Base-by-base conservation (phyloP, 805 yeast species). In the Cyberlindnera xishuangbannaensis region DNA sequence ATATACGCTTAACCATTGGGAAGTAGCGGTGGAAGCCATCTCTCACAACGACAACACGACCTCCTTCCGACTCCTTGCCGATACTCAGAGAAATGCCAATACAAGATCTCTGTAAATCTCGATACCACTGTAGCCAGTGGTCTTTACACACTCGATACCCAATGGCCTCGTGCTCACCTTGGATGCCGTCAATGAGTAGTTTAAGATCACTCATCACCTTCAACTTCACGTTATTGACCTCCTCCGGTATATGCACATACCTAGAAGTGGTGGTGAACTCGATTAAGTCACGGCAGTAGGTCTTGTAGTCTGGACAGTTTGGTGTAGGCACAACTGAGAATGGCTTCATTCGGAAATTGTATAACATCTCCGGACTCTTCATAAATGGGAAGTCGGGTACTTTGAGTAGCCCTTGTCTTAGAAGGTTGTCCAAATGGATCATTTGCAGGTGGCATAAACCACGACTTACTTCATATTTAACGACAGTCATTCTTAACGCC, bases 281-380 rank as follows among this genome's bases (percentile, higher is more conserved):
- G 6, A 42, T 22, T 6, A 59, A 20, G 4, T 54, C 48, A 15
- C 39, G 39, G 18, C 45, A 43, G 32, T 58, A 53, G 3, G 43
- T 27, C 2, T 45, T 16, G 30, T 36, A 47, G 11, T 24, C 15
- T 3, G 90, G 87, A 26, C 74, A 48, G 18, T 66, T 69, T 1
- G 96, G 96, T 9, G 76, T 76, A 1, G 94, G 95, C 15, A 87
- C 80, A 0, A 86, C 71, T 15, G 80, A 72, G 61, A 82, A 84
- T 4, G 92, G 77, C 53, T 85, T 86, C 71, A 85, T 69, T 44
- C 95, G 71, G 28, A 86, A 59, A 8, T 67, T 59, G 50, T 69
- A 78, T 13, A 71, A 51, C 23, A 51, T 30, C 31, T 55, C 50
- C 17, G 53, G 43, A 16, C 53, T 43, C 24, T 55, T 44, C 22